Evolutionary conservation across 108 stramenopile genomes (phyloP).

Genomic region (Fragilaria radians): DNA sequence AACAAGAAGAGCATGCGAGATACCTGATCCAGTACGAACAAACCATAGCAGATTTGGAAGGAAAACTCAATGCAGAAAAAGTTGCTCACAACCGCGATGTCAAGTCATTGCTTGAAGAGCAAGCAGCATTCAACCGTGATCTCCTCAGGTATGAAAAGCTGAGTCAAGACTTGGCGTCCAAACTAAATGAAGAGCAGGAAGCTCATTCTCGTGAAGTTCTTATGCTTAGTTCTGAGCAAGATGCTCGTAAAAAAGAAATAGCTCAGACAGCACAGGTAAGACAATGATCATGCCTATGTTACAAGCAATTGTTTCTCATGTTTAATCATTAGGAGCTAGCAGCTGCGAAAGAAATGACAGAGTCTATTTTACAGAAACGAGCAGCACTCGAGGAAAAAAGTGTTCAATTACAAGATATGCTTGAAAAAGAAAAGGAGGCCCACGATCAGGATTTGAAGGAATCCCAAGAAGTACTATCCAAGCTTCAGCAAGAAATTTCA

Average conservation of each 20-base stretch:
- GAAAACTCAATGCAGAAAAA: not conserved
- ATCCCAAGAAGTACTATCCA: not conserved
- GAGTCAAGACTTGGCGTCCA: not conserved
- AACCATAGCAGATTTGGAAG: not conserved
- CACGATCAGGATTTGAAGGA: not conserved
- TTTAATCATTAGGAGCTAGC: not conserved
- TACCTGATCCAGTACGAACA: not conserved
- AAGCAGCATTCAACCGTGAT: not conserved
- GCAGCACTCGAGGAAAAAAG: not conserved
- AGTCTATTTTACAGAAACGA: not conserved
- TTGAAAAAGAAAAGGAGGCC: not conserved
- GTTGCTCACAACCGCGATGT: not conserved
- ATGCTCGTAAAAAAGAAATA: not conserved
- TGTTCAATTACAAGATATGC: not conserved
- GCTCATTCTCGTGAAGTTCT: not conserved
- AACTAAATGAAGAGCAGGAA: not conserved
- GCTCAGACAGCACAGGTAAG: not conserved
- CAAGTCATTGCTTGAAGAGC: not conserved
- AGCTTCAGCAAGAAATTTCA: not conserved
- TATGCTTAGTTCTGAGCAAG: not conserved
- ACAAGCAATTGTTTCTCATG: not conserved
- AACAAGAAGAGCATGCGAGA: not conserved
- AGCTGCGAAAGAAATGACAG: not conserved
- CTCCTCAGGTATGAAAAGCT: not conserved
- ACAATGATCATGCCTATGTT: too few relatives aligned